Evolutionary conservation across 345 rosid species (phyloP).

Genomic region (Atalantia buxifolia): DNA sequence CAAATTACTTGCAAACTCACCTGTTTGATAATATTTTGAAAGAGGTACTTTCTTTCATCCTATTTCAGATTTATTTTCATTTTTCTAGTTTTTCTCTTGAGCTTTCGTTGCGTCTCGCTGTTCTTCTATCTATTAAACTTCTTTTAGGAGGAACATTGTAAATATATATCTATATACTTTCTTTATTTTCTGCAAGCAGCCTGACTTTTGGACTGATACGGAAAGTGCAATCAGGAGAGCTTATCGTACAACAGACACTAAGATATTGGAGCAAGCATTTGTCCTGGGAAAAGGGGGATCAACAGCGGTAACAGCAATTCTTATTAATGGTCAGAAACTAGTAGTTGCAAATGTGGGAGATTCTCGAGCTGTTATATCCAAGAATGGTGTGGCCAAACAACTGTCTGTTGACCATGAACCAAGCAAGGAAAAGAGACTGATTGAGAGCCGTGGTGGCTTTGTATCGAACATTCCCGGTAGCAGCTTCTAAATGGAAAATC

Average conservation of each 20-base stretch:
- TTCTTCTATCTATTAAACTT: not conserved
- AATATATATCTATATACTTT: not conserved
- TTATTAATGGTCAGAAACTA: slow-evolving; percentile 66
- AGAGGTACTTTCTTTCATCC: slow-evolving; percentile 42
- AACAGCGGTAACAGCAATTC: slow-evolving; percentile 85
- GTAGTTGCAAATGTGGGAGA: slow-evolving; percentile 89
- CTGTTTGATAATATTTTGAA: slow-evolving; percentile 69
- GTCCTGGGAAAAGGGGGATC: slow-evolving; percentile 86
- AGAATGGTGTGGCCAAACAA: slow-evolving; percentile 63
- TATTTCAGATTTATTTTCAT: slow-evolving; percentile 2
- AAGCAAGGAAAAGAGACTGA: slow-evolving; percentile 54
- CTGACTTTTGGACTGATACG: slow-evolving; percentile 68
- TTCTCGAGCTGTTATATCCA: slow-evolving; percentile 78
- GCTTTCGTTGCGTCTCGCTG: not conserved
- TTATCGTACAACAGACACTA: slow-evolving; percentile 57
- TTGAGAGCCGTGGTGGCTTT: slow-evolving; percentile 81
- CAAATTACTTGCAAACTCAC: slow-evolving; percentile 64
- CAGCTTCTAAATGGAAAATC: not conserved
- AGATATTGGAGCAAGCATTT: slow-evolving; percentile 50
- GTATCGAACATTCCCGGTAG: slow-evolving; percentile 83
- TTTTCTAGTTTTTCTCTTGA: not conserved
- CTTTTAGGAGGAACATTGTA: slow-evolving; percentile 1
- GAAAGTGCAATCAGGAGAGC: slow-evolving; percentile 69
- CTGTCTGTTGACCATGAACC: slow-evolving; percentile 86
- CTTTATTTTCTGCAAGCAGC: slow-evolving; percentile 33